A percentile compares a stretch with the other conserved stretches of the same genome.
These are phyloP conservation scores for Chaetomiaceae sp. DNA, from an alignment of 2,329 filamentous ascomycete species.

Conservation along the genomic window DNA sequence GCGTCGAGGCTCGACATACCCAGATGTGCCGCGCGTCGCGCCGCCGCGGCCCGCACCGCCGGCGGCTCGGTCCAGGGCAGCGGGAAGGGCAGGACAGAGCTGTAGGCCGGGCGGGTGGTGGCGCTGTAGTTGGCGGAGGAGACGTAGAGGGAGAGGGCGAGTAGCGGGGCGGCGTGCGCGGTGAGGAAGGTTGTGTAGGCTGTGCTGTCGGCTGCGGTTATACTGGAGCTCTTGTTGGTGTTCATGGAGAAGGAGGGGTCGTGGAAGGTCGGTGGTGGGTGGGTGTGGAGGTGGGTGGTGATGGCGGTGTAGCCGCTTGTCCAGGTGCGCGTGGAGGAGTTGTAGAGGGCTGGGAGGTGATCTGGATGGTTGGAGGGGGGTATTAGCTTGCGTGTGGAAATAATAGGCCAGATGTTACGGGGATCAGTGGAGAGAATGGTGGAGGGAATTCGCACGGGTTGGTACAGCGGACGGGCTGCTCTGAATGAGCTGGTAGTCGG, in stretches of 20 bases:
- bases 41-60: constrained; percentile 62
- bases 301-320: constrained; percentile 57
- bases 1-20: constrained; percentile 63
- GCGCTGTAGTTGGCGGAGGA: constrained; percentile 81
- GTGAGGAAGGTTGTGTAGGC: constrained; percentile 64
- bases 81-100: constrained; percentile 73
- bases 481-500: constrained; percentile 63
- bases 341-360: constrained; percentile 48
- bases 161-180: constrained; percentile 66
- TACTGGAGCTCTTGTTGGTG: constrained; percentile 32
- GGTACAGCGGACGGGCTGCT: constrained; percentile 66
- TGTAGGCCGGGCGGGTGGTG: constrained; percentile 74
- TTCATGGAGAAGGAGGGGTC: constrained; percentile 34
- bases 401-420: neutral
- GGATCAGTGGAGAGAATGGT: constrained; percentile 23
- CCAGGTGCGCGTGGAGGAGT: constrained; percentile 45
- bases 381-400: neutral
- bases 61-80: constrained; percentile 82
- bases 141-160: constrained; percentile 85
- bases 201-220: constrained; percentile 39
- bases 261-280: constrained; percentile 29
- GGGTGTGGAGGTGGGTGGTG: constrained; percentile 44
- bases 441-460: constrained; percentile 46
- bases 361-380: constrained; percentile 33
- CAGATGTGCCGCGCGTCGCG: constrained; percentile 62